Evolutionary conservation across 805 yeast species (phyloP).

Genomic region (Candida chauliodis): DNA sequence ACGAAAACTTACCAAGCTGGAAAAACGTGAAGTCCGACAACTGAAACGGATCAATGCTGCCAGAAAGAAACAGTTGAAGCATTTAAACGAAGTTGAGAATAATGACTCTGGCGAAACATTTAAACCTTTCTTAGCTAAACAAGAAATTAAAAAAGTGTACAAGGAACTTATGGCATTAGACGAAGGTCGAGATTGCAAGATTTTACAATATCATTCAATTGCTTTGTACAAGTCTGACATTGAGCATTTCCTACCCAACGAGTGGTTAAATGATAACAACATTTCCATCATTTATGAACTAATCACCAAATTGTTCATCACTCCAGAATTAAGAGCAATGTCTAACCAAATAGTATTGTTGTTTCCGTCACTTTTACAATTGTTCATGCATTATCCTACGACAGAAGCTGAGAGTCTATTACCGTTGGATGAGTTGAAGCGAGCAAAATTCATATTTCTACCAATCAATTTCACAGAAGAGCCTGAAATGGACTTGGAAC

Average conservation of each 20-base stretch:
- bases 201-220: slow-evolving; percentile 53
- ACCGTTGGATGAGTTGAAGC: slow-evolving; percentile 29
- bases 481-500: slow-evolving; percentile 35
- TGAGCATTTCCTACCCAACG: slow-evolving; percentile 53
- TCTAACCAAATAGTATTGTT: slow-evolving; percentile 29
- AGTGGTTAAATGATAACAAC: slow-evolving; percentile 74
- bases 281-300: slow-evolving; percentile 61
- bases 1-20: slow-evolving; percentile 16
- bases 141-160: slow-evolving; percentile 18
- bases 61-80: slow-evolving; percentile 14
- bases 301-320: slow-evolving; percentile 21
- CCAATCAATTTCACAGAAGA: slow-evolving; percentile 69
- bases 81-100: slow-evolving; percentile 5
- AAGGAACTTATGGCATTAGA: slow-evolving; percentile 5
- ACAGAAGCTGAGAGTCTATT: slow-evolving; percentile 16
- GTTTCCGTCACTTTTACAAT: slow-evolving; percentile 62
- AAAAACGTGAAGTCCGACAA: slow-evolving; percentile 19
- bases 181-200: slow-evolving; percentile 16
- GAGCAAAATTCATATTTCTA: slow-evolving; percentile 50
- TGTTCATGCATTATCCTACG: slow-evolving; percentile 48
- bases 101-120: slow-evolving; percentile 1
- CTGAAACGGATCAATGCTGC: slow-evolving; percentile 21
- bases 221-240: slow-evolving; percentile 59
- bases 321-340: slow-evolving; percentile 10
- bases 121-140: slow-evolving; percentile 14